phyloP scores from a whole-genome alignment of 2,329 filamentous ascomycete species.

The Phyllachora maydis region DNA sequence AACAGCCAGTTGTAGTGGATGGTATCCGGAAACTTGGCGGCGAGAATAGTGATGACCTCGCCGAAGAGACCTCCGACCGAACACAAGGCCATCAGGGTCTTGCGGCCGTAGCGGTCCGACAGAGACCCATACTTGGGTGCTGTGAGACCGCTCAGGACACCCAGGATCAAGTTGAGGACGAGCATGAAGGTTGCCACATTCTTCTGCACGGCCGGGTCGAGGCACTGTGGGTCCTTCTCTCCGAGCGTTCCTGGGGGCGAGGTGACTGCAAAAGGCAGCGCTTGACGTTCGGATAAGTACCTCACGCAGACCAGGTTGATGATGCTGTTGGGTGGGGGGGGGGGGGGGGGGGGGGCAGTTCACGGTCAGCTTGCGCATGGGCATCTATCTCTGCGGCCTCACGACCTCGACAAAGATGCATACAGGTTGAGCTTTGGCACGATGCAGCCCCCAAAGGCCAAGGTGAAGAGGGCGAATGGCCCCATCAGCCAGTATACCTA shows the following conservation, averaged over 20 bases:
- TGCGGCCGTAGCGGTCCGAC: constrained; percentile 74
- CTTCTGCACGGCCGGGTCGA: constrained; percentile 56
- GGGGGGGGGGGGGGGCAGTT: too few species aligned
- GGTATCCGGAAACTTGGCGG: constrained; percentile 51
- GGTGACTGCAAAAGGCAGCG: too few species aligned
- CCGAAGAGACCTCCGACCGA: constrained; percentile 53
- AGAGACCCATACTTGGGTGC: constrained; percentile 68
- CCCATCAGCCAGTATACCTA: constrained; percentile 69
- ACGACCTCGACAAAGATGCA: constrained; percentile 7
- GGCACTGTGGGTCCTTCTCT: constrained; percentile 79
- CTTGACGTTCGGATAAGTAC: too few species aligned
- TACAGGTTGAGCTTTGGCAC: constrained; percentile 73
- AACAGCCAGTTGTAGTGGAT: constrained; percentile 65
- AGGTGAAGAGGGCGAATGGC: constrained; percentile 61
- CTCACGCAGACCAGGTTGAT: constrained; percentile 64
- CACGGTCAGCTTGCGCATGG: too few species aligned
- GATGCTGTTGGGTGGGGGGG: constrained; percentile 35
- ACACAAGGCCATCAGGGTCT: constrained; percentile 49
- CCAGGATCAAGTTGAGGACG: constrained; percentile 52
- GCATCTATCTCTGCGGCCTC: background rate
- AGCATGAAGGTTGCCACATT: constrained; percentile 62
- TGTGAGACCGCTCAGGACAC: constrained; percentile 58
- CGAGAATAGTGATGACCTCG: constrained; percentile 60
- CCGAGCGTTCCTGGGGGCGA: too few species aligned
- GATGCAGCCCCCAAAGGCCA: constrained; percentile 69